Percentiles rank a stretch among this genome's conserved stretches.
phyloP scores from a whole-genome alignment of 306 rosid species.

The Cicer cuneatum region DNA sequence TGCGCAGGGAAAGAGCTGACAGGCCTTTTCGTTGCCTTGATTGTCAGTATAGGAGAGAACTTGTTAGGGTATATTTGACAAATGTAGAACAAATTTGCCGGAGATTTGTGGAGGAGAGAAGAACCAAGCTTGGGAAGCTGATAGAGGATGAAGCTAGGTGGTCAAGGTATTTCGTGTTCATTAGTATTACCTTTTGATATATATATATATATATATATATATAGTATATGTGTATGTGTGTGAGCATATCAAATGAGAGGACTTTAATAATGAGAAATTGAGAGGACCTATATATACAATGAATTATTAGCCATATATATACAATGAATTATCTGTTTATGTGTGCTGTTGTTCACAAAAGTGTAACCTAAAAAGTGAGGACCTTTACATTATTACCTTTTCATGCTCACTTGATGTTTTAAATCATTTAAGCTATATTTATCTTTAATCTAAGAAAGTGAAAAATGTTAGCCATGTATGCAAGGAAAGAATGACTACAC shows the following conservation, averaged over 20 bases:
- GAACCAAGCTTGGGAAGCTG: conserved; percentile 89
- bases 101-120: conserved; percentile 95
- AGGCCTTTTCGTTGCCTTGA: conserved; percentile 98
- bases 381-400: conserved; percentile 17
- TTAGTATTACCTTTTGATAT: conserved; percentile 19
- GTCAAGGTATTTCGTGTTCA: conserved; percentile 72
- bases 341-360: not conserved
- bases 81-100: conserved; percentile 99
- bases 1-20: conserved; percentile 86
- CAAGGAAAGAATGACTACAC: conserved; percentile 24
- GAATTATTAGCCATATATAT: not conserved
- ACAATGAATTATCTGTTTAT: conserved; percentile 3
- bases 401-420: conserved; percentile 23
- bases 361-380: not conserved
- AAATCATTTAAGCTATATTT: not conserved
- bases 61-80: conserved; percentile 96
- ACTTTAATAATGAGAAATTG: not conserved
- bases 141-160: conserved; percentile 95
- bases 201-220: not conserved
- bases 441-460: conserved; percentile 37
- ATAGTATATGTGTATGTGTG: not conserved
- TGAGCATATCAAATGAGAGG: not conserved
- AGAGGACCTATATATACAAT: not conserved
- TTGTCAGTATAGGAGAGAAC: conserved; percentile 98
- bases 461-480: conserved; percentile 2